A percentile compares a stretch with the other conserved stretches of the same genome.
Evolutionary conservation across 331 rosid genomes (phyloP).

Genomic region (Dryas integrifolia): DNA sequence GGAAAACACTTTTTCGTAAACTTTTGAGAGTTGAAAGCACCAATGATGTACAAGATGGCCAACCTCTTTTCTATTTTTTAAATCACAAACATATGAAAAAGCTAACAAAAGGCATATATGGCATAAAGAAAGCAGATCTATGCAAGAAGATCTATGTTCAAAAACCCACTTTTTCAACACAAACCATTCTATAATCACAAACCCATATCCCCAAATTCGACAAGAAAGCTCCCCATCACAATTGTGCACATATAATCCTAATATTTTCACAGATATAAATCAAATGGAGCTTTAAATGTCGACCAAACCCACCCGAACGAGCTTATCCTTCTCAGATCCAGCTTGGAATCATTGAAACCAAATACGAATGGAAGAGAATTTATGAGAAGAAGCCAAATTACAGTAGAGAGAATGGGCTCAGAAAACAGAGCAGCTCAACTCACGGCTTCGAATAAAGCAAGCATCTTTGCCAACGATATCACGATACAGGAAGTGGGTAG

Average conservation of each 20-base stretch:
- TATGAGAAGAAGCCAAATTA: constrained; percentile 10
- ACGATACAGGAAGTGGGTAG: not conserved
- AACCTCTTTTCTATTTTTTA: not conserved
- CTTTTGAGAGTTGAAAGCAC: not conserved
- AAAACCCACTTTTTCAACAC: constrained; percentile 5
- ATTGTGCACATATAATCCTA: too few species aligned
- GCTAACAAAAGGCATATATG: constrained; percentile 10
- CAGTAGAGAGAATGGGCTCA: constrained; percentile 8
- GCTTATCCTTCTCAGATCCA: constrained; percentile 24
- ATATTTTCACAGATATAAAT: too few species aligned
- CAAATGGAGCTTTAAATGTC: not conserved
- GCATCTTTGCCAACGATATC: not conserved
- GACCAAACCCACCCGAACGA: not conserved
- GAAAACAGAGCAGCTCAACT: constrained; percentile 10
- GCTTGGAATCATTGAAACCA: not conserved
- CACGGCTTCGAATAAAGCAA: constrained; percentile 5
- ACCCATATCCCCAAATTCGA: not conserved
- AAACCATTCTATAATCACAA: constrained; percentile 13
- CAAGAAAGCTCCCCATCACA: not conserved
- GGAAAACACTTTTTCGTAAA: not conserved
- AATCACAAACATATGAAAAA: constrained; percentile 13
- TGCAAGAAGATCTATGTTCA: constrained; percentile 33
- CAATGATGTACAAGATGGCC: not conserved
- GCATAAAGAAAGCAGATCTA: constrained; percentile 42
- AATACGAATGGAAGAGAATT: not conserved